These are phyloP conservation scores for Babesia sp. DNA, from an alignment of 169 alveolate genomes.

Conservation along the genomic window DNA sequence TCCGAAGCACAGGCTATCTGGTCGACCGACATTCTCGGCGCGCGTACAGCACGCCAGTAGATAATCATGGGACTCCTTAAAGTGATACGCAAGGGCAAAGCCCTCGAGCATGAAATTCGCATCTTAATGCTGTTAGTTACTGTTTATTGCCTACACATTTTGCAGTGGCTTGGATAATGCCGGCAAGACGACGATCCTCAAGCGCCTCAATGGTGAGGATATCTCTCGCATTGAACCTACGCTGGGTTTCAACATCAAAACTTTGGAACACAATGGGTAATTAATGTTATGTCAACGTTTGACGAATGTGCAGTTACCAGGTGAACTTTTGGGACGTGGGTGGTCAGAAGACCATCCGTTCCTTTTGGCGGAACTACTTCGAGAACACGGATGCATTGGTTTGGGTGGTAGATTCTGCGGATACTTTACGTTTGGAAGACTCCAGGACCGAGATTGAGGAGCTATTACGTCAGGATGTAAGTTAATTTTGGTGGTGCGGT, in stretches of 20 bases:
- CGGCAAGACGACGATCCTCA: conserved; percentile 95
- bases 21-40: conserved; percentile 27
- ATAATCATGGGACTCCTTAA: conserved; percentile 86
- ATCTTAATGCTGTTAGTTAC: conserved; percentile 83
- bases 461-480: conserved; percentile 91
- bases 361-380: conserved; percentile 98
- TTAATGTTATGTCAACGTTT: neutral
- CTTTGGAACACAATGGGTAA: conserved; percentile 82
- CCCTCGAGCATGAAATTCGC: conserved; percentile 90
- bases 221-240: conserved; percentile 91
- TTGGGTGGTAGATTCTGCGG: conserved; percentile 97
- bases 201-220: conserved; percentile 91
- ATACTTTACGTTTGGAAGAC: conserved; percentile 90
- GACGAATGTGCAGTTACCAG: conserved; percentile 70
- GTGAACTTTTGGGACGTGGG: conserved; percentile 99
- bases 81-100: conserved; percentile 89
- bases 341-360: conserved; percentile 98
- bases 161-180: conserved; percentile 93
- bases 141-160: neutral
- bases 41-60: conserved; percentile 33
- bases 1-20: conserved; percentile 39
- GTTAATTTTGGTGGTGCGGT: conserved; percentile 80
- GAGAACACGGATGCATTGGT: conserved; percentile 98
- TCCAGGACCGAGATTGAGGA: conserved; percentile 92
- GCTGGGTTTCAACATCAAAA: conserved; percentile 92